A percentile compares a stretch with the other conserved stretches of the same genome.
phyloP scores from a whole-genome alignment of 139 green algal genomes.

The Monoraphidium neglectum region DNA sequence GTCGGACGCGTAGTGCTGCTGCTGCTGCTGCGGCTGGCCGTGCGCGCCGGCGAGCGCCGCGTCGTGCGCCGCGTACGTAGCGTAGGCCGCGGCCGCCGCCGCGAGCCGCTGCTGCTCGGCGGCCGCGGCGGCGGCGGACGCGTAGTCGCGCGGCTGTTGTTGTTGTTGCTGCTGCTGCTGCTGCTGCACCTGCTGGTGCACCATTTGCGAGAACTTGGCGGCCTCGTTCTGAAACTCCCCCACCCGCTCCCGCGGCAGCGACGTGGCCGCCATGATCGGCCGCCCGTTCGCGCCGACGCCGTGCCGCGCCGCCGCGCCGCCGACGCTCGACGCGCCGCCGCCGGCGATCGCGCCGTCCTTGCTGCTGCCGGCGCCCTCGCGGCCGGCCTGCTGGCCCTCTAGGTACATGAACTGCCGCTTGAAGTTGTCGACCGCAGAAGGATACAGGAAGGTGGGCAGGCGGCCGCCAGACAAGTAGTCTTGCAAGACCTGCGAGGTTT shows the following conservation, averaged over 20 bases:
- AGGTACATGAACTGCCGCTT: constrained; percentile 94
- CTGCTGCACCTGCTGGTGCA: constrained; percentile 11
- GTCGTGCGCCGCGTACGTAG: too few species aligned
- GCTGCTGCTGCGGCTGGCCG: not conserved
- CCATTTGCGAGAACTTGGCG: constrained; percentile 21
- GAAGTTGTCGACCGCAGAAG: constrained; percentile 93
- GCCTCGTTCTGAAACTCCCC: constrained; percentile 29
- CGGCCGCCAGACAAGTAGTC: constrained; percentile 77
- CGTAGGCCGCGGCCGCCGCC: too few species aligned
- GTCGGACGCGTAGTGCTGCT: not conserved
- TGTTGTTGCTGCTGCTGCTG: too few species aligned
- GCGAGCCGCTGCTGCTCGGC: too few species aligned
- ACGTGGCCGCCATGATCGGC: constrained; percentile 27
- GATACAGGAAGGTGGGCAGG: constrained; percentile 79
- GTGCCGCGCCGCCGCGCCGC: too few species aligned
- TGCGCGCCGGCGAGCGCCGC: too few species aligned
- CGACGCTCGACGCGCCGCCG: constrained; percentile 3
- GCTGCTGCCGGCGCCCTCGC: too few species aligned
- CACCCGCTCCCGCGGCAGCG: constrained; percentile 30
- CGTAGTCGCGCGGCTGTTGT: too few species aligned
- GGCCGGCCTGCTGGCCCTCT: too few species aligned
- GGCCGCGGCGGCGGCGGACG: too few species aligned
- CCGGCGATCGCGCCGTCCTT: constrained; percentile 32
- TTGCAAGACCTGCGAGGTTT: constrained; percentile 80
- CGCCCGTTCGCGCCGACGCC: constrained; percentile 7